phyloP scores from a whole-genome alignment of 257 asterid species.

The Phtheirospermum japonicum region DNA sequence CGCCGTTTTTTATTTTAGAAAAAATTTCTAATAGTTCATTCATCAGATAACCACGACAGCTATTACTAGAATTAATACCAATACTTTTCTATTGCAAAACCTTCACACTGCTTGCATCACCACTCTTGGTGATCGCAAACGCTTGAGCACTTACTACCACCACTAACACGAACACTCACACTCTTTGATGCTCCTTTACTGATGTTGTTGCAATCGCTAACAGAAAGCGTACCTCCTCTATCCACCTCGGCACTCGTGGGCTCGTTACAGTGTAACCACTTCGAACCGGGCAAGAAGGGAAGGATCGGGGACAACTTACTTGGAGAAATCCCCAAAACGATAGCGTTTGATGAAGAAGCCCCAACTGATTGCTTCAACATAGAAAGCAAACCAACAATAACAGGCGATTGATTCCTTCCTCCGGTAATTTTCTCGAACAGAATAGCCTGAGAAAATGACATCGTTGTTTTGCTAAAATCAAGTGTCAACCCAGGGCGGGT shows the following conservation, averaged over 20 bases:
- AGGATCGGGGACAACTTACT: slow-evolving; percentile 45
- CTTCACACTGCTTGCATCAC: too few relatives aligned
- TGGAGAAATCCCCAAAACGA: slow-evolving; percentile 54
- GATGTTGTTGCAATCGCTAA: neutral
- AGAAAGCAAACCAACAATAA: slow-evolving; percentile 52
- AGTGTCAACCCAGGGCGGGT: neutral
- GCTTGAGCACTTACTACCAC: slow-evolving; percentile 54
- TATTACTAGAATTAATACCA: too few relatives aligned
- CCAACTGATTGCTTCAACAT: too few relatives aligned
- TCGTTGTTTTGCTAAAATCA: neutral
- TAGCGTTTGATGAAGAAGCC: slow-evolving; percentile 42
- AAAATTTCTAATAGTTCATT: too few relatives aligned
- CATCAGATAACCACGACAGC: too few relatives aligned
- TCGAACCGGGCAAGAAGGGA: slow-evolving; percentile 55
- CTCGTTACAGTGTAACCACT: too few relatives aligned
- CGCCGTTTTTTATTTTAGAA: too few relatives aligned
- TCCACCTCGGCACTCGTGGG: slow-evolving; percentile 47
- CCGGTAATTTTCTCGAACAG: neutral
- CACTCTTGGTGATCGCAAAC: slow-evolving; percentile 37
- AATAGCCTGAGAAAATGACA: neutral
- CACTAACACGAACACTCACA: too few relatives aligned
- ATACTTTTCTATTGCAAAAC: too few relatives aligned
- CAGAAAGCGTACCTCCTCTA: slow-evolving; percentile 50
- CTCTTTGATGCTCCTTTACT: slow-evolving; percentile 21
- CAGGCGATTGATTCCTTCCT: neutral